Percentiles rank a stretch among this genome's conserved stretches.
Evolutionary conservation across 2,329 filamentous ascomycete genomes (phyloP).

Genomic region (Talaromyces marneffei): DNA sequence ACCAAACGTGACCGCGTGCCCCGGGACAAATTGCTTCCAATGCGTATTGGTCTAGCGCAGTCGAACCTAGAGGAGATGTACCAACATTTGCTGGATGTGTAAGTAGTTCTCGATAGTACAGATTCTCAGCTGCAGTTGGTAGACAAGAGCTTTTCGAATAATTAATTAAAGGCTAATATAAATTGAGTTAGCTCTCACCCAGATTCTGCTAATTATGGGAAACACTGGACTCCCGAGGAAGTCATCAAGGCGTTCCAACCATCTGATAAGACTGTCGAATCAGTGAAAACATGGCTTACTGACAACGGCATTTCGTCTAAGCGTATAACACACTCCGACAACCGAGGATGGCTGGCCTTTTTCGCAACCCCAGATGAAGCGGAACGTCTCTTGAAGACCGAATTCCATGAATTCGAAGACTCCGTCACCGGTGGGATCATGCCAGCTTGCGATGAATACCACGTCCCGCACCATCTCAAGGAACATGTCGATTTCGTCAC

Average conservation of each 20-base stretch:
- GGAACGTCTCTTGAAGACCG: slow-evolving; percentile 49
- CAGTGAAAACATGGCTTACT: slow-evolving; percentile 50
- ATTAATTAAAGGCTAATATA: neutral
- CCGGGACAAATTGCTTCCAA: slow-evolving; percentile 5
- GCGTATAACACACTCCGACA: slow-evolving; percentile 47
- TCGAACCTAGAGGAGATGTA: slow-evolving; percentile 10
- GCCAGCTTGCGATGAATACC: slow-evolving; percentile 40
- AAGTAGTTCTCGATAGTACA: neutral
- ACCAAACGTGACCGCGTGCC: slow-evolving; percentile 12
- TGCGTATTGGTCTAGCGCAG: slow-evolving; percentile 12
- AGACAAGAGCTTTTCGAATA: neutral
- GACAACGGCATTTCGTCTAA: slow-evolving; percentile 46
- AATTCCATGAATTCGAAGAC: slow-evolving; percentile 50
- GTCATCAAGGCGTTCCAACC: slow-evolving; percentile 42
- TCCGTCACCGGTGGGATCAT: slow-evolving; percentile 23
- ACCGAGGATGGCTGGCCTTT: slow-evolving; percentile 51
- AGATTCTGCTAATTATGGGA: slow-evolving; percentile 36
- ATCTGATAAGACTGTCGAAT: slow-evolving; percentile 41
- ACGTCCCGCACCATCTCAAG: slow-evolving; percentile 44
- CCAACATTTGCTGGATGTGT: slow-evolving; percentile 12
- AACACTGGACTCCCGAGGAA: slow-evolving; percentile 40
- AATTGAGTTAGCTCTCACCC: slow-evolving; percentile 28
- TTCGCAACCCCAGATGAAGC: slow-evolving; percentile 50
- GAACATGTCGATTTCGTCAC: slow-evolving; percentile 53
- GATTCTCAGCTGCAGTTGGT: neutral